Evolutionary conservation across 257 asterid genomes (phyloP), one percentile per base, ranked within the genome.

Genomic region (Nemophila menziesii): DNA sequence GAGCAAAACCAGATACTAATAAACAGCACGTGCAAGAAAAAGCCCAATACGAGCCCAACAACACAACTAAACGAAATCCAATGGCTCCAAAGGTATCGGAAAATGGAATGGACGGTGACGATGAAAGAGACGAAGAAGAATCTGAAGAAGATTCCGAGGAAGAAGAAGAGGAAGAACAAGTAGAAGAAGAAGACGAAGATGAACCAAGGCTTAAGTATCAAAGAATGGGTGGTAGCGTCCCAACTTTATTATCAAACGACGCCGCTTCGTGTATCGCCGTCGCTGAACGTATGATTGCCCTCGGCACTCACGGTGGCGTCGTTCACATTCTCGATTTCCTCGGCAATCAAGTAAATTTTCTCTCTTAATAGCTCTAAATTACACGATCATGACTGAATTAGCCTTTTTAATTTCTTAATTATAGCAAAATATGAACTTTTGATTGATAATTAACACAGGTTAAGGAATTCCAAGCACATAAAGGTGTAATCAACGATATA

Each of bases 181-280:
- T 55, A 19, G 92, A 67, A 19, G 89, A 70, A 47, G 95, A 72
- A 8, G 81, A 67, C 18, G 95, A 73, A 41, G 94, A 89, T 21
- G 99, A 90, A 65, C 99, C 96, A 20, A 60, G 96, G 33, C 81
- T 90, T 16, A 90, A 90, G 83, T 90, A 90, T 69, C 99, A 90
- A 72, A 66, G 99, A 20, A 90, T 90, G 94, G 96, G 96, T 33
- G 96, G 94, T 55, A 85, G 94, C 63, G 82, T 85, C 46, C 96
- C 92, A 9, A 18, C 86, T 46, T 87, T 90, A 49, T 77, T 90
- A 14, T 82, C 78, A 14, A 65, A 51, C 62, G 96, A 85, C 62
- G 90, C 94, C 52, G 99, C 96, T 49, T 70, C 96, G 2, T 81
- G 99, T 57, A 70, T 90, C 29, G 74, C 96, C 19, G 78, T 85